These are phyloP conservation scores for Helotiales sp. DNA, from an alignment of 2,329 filamentous ascomycete genomes.

Conservation along the genomic window DNA sequence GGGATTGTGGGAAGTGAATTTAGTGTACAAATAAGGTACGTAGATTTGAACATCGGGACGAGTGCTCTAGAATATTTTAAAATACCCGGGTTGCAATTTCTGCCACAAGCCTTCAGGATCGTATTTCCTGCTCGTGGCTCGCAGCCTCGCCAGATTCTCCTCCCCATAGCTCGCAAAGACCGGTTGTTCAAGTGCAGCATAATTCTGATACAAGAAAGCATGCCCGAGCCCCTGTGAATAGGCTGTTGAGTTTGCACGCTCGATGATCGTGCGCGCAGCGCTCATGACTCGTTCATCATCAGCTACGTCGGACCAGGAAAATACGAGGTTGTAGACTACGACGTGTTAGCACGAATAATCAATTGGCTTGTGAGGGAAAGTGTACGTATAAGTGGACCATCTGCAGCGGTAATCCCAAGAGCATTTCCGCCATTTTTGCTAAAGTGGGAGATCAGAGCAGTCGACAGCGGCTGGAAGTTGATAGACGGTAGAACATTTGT, in stretches of 20 bases:
- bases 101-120: conserved; percentile 31
- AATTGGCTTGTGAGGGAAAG: background rate
- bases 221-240: conserved; percentile 36
- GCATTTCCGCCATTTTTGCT: conserved; percentile 36
- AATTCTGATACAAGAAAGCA: conserved; percentile 43
- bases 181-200: conserved; percentile 38
- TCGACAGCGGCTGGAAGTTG: conserved; percentile 43
- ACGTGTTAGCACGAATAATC: background rate
- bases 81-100: conserved; percentile 40
- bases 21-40: too few relatives aligned
- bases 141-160: conserved; percentile 34
- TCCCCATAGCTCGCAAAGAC: conserved; percentile 39
- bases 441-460: conserved; percentile 38
- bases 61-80: conserved; percentile 37
- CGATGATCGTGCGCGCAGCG: conserved; percentile 30
- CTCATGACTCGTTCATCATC: conserved; percentile 38
- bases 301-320: conserved; percentile 31
- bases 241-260: conserved; percentile 32
- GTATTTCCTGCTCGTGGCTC: conserved; percentile 27
- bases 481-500: conserved; percentile 14
- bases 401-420: conserved; percentile 18
- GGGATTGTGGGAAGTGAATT: too few relatives aligned
- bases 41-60: too few relatives aligned
- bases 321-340: conserved; percentile 14
- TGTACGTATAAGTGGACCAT: conserved; percentile 19